Conservation (phyloP, 1,139 yeast genomes). For the Williopsis jadinii region DNA sequence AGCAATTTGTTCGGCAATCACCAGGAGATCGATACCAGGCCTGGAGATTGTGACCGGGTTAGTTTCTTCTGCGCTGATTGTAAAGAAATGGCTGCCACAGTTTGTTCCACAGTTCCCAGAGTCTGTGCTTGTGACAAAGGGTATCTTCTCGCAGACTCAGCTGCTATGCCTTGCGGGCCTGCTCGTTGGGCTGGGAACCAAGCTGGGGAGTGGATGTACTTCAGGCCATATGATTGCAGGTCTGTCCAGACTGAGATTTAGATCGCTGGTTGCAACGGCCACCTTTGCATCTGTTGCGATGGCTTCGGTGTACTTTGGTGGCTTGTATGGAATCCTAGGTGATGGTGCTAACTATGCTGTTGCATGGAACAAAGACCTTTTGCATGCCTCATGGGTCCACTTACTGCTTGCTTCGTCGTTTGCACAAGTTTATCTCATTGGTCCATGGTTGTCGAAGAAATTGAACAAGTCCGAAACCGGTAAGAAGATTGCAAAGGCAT, state of each 20-base stretch:
- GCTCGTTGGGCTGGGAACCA: conserved; percentile 39
- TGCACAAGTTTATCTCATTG: conserved; percentile 19
- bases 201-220: conserved; percentile 41
- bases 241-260: conserved; percentile 32
- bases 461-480: background rate
- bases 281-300: conserved; percentile 31
- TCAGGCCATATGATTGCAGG: conserved; percentile 47
- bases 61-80: conserved; percentile 7
- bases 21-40: conserved; percentile 16
- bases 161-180: conserved; percentile 26
- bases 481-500: conserved; percentile 13
- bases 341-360: conserved; percentile 16
- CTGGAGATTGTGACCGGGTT: conserved; percentile 14
- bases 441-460: conserved; percentile 20
- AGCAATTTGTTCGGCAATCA: conserved; percentile 26
- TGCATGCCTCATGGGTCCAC: background rate
- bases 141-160: background rate
- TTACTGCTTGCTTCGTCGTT: conserved; percentile 2
- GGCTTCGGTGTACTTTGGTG: conserved; percentile 7
- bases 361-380: conserved; percentile 4
- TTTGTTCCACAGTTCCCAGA: conserved; percentile 9
- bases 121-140: conserved; percentile 1
- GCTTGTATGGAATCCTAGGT: conserved; percentile 3
- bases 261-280: conserved; percentile 37
- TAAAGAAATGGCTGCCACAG: conserved; percentile 7